Percentiles rank a stretch among this genome's conserved stretches.
phyloP scores from a whole-genome alignment of 805 yeast species.

The Saccharomycopsis sp. region DNA sequence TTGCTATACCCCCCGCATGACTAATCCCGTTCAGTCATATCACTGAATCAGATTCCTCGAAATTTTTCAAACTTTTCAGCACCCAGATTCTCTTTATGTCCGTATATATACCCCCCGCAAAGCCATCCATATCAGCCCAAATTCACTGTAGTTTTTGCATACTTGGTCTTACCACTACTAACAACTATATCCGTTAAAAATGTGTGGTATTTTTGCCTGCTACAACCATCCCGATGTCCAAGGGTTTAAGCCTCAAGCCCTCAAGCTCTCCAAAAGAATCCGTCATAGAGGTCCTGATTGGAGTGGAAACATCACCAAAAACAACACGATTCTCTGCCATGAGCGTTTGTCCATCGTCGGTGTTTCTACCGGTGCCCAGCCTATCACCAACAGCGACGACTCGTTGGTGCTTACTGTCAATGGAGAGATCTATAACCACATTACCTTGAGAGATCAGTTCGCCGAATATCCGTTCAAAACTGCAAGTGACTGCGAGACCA shows the following conservation, averaged over 20 bases:
- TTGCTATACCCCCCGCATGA: too few species aligned
- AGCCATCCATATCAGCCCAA: too few species aligned
- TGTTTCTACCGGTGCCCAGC: slow-evolving; percentile 96
- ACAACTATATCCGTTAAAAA: slow-evolving; percentile 28
- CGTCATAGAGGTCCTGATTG: slow-evolving; percentile 99
- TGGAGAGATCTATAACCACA: slow-evolving; percentile 98
- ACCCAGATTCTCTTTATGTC: too few species aligned
- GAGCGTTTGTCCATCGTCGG: slow-evolving; percentile 98
- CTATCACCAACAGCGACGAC: slow-evolving; percentile 77
- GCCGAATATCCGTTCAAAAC: slow-evolving; percentile 74
- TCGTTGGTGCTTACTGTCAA: slow-evolving; percentile 76
- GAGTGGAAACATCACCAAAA: slow-evolving; percentile 71
- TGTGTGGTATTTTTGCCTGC: slow-evolving; percentile 99
- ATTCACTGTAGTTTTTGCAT: too few species aligned
- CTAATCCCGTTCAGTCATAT: too few species aligned
- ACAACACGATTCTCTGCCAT: slow-evolving; percentile 77
- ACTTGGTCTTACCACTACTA: too few species aligned
- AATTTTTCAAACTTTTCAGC: not conserved
- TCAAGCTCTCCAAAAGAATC: slow-evolving; percentile 84
- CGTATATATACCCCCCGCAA: too few species aligned
- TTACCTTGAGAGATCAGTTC: slow-evolving; percentile 72
- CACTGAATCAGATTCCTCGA: too few species aligned
- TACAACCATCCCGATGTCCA: slow-evolving; percentile 75
- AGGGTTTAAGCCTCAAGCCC: slow-evolving; percentile 77
- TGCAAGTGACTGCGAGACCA: slow-evolving; percentile 93